Percentiles rank a stretch among this genome's conserved stretches.
phyloP scores from a whole-genome alignment of 108 stramenopile genomes.

The Aureococcus anophagefferens region DNA sequence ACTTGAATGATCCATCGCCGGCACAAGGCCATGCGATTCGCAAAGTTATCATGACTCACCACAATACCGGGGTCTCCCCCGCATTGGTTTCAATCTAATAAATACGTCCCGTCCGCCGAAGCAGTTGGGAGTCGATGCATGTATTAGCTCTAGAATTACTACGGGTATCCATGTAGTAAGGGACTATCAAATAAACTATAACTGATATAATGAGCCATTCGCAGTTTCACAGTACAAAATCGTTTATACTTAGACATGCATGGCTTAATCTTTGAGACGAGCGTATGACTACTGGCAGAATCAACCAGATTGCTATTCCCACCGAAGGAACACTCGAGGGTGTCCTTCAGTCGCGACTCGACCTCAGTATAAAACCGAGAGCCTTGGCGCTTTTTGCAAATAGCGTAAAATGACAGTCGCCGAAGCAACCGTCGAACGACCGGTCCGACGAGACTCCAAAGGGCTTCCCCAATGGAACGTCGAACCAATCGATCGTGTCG shows the following conservation, averaged over 20 bases:
- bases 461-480: too few relatives aligned
- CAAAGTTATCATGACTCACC: conserved; percentile 92
- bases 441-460: too few relatives aligned
- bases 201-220: conserved; percentile 99
- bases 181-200: conserved; percentile 97
- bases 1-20: conserved; percentile 86
- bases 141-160: conserved; percentile 97
- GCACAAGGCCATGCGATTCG: conserved; percentile 58
- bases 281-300: conserved; percentile 69
- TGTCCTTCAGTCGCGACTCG: background rate
- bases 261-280: conserved; percentile 66
- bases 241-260: conserved; percentile 61
- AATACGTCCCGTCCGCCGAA: conserved; percentile 67
- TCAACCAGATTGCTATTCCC: conserved; percentile 54
- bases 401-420: too few relatives aligned
- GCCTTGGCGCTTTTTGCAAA: too few relatives aligned
- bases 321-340: background rate
- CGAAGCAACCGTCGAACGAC: too few relatives aligned
- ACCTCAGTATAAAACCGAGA: too few relatives aligned
- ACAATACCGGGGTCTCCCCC: conserved; percentile 54
- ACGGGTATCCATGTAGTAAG: conserved; percentile 96
- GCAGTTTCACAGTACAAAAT: conserved; percentile 59
- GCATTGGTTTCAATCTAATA: conserved; percentile 93
- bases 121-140: conserved; percentile 74
- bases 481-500: too few relatives aligned